These are phyloP conservation scores for Butyriboletus loyo DNA, from an alignment of 768 basidiomycete genomes.

Conservation along the genomic window DNA sequence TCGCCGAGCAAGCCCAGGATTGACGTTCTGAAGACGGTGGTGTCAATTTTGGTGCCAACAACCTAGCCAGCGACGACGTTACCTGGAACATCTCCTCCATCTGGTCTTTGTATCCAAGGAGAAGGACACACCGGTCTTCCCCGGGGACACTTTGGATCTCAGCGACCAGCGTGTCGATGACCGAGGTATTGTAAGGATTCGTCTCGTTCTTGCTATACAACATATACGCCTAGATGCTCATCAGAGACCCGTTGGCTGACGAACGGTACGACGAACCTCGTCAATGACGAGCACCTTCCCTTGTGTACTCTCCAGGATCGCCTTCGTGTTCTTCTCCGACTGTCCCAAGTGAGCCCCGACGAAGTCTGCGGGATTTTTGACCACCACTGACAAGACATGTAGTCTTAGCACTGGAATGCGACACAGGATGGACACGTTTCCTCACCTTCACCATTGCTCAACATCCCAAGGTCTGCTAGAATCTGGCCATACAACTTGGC, in stretches of 20 bases:
- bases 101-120: constrained; percentile 63
- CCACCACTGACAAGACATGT: constrained; percentile 44
- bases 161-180: constrained; percentile 73
- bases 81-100: constrained; percentile 79
- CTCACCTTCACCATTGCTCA: constrained; percentile 74
- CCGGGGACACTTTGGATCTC: constrained; percentile 70
- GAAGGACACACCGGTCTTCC: constrained; percentile 66
- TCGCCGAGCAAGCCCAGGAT: constrained; percentile 63
- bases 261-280: constrained; percentile 40
- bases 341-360: constrained; percentile 55
- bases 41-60: not conserved
- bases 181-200: constrained; percentile 62
- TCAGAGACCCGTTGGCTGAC: constrained; percentile 1
- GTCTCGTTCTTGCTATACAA: constrained; percentile 43
- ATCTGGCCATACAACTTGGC: constrained; percentile 66
- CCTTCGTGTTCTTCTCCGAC: constrained; percentile 64
- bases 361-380: constrained; percentile 71
- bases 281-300: constrained; percentile 75
- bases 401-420: not conserved
- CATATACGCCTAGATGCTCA: constrained; percentile 59
- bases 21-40: constrained; percentile 54
- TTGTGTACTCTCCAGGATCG: constrained; percentile 52
- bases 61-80: not conserved
- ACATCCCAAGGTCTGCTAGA: constrained; percentile 54
- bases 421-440: too few relatives aligned